Base-by-base conservation (phyloP, 805 yeast species). In the Candida saitoana region DNA sequence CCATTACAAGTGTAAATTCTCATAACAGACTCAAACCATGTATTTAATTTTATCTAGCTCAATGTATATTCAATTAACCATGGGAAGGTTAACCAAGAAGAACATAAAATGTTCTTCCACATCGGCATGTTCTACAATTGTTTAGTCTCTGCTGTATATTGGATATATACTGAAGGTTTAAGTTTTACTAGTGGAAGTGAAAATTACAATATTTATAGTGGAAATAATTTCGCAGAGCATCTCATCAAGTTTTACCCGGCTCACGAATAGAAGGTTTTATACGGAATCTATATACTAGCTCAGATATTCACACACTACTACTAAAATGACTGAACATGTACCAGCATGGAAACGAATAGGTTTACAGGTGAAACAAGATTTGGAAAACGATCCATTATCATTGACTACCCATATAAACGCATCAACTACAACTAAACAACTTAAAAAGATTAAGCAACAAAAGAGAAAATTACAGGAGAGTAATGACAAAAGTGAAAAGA, bases 321-420 rank as follows among this genome's bases (percentile, higher is more conserved):
- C 27, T 11, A 22, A 6, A 11, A 22, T 22, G 27, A 22, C 18
- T 3, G 38, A 36, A 12, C 38, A 36, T 36, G 22, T 56, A 30
- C 95, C 95, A 30, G 95, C 95, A 1, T 86, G 95, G 95, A 86
- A 86, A 59, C 72, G 80, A 52, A 69, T 82, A 5, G 95, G 95
- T 20, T 72, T 87, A 33, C 69, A 79, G 52, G 80, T 83, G 41
- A 73, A 79, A 49, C 67, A 73, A 34, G 67, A 68, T 5, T 48
- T 68, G 3, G 66, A 63, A 3, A 57, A 61, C 12, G 82, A 77
- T 49, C 79, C 76, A 1, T 56, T 73, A 34, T 65, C 70, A 2
- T 52, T 67, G 2, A 54, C 74, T 0, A 58, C 74, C 4, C 77
- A 76, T 60, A 58, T 77, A 14, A 79, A 71, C 32, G 60, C 69